Percentiles rank a stretch among this genome's conserved stretches.
These are phyloP conservation scores for Nakazawaea ambrosiae DNA, from an alignment of 805 yeast genomes.

Conservation along the genomic window DNA sequence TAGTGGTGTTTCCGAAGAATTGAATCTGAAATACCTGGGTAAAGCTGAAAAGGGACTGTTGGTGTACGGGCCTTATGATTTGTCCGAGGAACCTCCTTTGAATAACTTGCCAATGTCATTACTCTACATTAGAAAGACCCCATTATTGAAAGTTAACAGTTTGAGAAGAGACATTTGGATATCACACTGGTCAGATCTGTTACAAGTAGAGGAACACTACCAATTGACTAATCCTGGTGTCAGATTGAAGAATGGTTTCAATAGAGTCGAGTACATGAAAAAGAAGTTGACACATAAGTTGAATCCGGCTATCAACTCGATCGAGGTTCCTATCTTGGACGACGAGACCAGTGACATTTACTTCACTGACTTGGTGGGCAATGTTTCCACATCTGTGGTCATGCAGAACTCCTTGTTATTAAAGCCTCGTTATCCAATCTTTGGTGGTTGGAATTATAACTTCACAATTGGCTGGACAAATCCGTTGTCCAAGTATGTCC, in stretches of 20 bases:
- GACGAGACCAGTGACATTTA: conserved; percentile 53
- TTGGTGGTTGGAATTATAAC: conserved; percentile 95
- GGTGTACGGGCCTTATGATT: conserved; percentile 48
- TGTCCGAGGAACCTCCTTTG: conserved; percentile 33
- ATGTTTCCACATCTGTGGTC: conserved; percentile 69
- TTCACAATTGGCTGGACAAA: conserved; percentile 94
- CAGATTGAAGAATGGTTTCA: conserved; percentile 58
- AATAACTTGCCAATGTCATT: conserved; percentile 43
- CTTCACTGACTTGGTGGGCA: conserved; percentile 86
- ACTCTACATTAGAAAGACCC: conserved; percentile 56
- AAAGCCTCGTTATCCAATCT: conserved; percentile 87
- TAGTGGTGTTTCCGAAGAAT: conserved; percentile 1
- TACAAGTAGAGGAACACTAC: conserved; percentile 80
- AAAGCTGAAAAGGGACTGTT: conserved; percentile 30
- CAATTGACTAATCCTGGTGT: conserved; percentile 77
- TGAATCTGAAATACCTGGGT: conserved; percentile 1
- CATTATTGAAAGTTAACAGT: conserved; percentile 53
- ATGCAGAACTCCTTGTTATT: conserved; percentile 43
- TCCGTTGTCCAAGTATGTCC: conserved; percentile 46
- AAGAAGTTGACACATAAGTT: conserved; percentile 44
- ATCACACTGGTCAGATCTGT: conserved; percentile 71
- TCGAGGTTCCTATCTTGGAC: conserved; percentile 50
- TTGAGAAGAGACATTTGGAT: conserved; percentile 79
- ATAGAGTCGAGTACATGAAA: conserved; percentile 71
- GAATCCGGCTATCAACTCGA: conserved; percentile 52